Evolutionary conservation across 345 rosid species (phyloP), one percentile per base, ranked within the genome.

Genomic region (Salix dunnii): DNA sequence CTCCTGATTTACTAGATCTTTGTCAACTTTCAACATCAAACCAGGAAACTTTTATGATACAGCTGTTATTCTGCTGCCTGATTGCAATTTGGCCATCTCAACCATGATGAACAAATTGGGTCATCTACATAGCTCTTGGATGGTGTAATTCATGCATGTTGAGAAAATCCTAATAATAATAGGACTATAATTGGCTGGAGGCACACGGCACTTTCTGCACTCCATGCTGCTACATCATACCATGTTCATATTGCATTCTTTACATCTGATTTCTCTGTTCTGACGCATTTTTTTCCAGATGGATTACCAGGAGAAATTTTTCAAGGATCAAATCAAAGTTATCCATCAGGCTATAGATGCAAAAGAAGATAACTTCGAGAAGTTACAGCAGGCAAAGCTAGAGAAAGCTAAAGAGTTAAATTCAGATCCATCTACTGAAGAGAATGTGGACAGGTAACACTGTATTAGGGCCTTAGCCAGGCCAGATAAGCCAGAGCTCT

Each of bases 351-450:
- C 70, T 31, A 49, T 49, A 35, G 71, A 71, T 31, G 75, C 28
- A 35, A 71, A 71, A 28, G 75, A 71, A 70, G 80, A 64, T 4
- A 65, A 53, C 21, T 63, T 63, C 8, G 80, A 77, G 35, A 64
- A 64, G 38, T 27, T 63, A 40, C 80, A 64, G 42, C 51, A 40
- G 53, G 51, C 33, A 25, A 62, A 65, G 13, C 28, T 69, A 72
- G 74, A 62, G n/a, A 77, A 71, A 49, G n/a, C 35, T 30, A 27
- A 38, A 62, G 70, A 61, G 75, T 21, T 62, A 31, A 46, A 70
- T 70, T 46, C n/a, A 70, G 16, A 21, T 70, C 63, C 48, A 5
- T 68, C 74, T 20, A 13, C n/a, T 31, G 63, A 11, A 43, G 67
- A 33, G 31, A 62, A 77, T 48, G 8, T 69, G 71, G 2, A 65